Evolutionary conservation across 768 basidiomycete genomes (phyloP).

Genomic region (Calocybe cyanea): DNA sequence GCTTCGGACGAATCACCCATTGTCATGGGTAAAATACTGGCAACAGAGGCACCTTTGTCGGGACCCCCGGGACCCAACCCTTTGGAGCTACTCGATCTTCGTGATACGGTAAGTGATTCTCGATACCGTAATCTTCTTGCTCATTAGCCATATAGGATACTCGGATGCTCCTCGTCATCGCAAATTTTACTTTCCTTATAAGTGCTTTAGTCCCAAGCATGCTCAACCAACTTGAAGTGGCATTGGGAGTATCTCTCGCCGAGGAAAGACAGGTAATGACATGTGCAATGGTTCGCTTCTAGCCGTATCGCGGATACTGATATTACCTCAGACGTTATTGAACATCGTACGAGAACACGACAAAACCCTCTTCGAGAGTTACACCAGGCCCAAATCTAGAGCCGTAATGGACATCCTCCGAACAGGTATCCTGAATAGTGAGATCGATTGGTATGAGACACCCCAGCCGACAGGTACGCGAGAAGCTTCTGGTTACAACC

Average conservation of each 20-base stretch:
- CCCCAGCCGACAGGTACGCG: conserved; percentile 76
- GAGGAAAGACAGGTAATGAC: conserved; percentile 65
- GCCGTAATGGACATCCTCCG: conserved; percentile 64
- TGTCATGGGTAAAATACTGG: conserved; percentile 32
- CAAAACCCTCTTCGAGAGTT: conserved; percentile 84
- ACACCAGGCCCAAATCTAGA: conserved; percentile 78
- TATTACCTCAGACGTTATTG: conserved; percentile 53
- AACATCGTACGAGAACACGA: conserved; percentile 82
- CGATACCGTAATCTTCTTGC: neutral
- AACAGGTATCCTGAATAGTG: conserved; percentile 70
- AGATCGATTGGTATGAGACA: conserved; percentile 94
- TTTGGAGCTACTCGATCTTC: conserved; percentile 56
- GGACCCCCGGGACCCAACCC: conserved; percentile 39
- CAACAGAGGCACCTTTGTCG: conserved; percentile 24
- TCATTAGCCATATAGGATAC: conserved; percentile 58
- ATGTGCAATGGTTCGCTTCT: conserved; percentile 5
- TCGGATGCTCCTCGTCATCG: conserved; percentile 82
- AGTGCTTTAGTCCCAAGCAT: conserved; percentile 70
- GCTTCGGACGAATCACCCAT: conserved; percentile 68
- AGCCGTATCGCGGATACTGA: neutral
- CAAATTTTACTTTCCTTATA: conserved; percentile 80
- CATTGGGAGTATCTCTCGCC: conserved; percentile 66
- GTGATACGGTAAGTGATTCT: conserved; percentile 48
- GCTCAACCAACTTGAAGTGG: conserved; percentile 73
- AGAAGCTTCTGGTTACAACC: conserved; percentile 26